Conservation (phyloP, 75 land plant species). For the Picea glauca region DNA sequence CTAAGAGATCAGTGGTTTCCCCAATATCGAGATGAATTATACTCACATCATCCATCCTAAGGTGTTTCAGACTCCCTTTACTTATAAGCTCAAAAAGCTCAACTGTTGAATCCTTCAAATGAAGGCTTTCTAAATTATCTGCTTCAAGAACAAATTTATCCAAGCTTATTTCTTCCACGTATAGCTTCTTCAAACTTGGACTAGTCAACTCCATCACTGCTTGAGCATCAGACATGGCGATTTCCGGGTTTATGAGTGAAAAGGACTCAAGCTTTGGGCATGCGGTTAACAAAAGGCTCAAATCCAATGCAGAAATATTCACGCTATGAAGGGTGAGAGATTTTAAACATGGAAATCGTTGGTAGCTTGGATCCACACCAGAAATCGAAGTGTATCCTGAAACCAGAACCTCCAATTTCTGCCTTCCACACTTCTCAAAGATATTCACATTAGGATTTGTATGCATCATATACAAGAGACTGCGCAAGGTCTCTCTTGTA, state of each 20-base stretch:
- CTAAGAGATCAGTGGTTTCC: conserved; percentile 56
- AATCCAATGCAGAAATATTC: conserved; percentile 67
- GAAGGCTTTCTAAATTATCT: conserved; percentile 60
- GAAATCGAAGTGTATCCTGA: conserved; percentile 50
- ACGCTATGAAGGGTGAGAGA: conserved; percentile 59
- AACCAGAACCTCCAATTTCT: conserved; percentile 58
- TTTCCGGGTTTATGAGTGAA: conserved; percentile 48
- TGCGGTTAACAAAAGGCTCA: conserved; percentile 68
- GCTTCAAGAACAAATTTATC: conserved; percentile 74
- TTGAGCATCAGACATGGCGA: conserved; percentile 57
- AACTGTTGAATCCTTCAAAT: conserved; percentile 54
- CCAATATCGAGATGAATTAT: conserved; percentile 74
- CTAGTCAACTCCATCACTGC: conserved; percentile 60
- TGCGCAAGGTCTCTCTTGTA: conserved; percentile 63
- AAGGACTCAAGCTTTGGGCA: conserved; percentile 69
- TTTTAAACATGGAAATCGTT: conserved; percentile 59
- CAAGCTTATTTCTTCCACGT: conserved; percentile 58
- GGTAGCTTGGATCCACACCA: conserved; percentile 63
- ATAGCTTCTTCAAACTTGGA: conserved; percentile 45
- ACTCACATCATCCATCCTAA: conserved; percentile 75
- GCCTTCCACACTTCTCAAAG: conserved; percentile 68
- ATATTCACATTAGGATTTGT: conserved; percentile 61
- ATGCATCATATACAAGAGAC: conserved; percentile 48
- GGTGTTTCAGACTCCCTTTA: conserved; percentile 48
- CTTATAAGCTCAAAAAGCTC: conserved; percentile 70